Conservation (phyloP, 2,329 filamentous ascomycete species). For the Diaporthe helianthi region DNA sequence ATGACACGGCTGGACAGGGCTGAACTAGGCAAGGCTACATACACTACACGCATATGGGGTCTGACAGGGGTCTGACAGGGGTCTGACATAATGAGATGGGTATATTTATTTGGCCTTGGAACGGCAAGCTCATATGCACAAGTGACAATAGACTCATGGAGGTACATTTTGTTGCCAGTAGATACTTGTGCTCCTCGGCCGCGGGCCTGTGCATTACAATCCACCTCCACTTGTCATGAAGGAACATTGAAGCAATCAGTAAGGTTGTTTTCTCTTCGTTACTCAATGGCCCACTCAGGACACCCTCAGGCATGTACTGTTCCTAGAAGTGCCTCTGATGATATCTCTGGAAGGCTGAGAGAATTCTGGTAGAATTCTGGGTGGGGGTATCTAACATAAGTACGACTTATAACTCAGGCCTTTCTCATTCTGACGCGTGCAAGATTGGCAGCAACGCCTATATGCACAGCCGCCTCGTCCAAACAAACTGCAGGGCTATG, state of each 20-base stretch:
- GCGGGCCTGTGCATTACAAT: no score
- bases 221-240: not conserved
- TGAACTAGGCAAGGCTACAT: not conserved
- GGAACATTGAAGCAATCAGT: no score
- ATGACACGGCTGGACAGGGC: not conserved
- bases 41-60: not conserved
- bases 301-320: not conserved
- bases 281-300: not conserved
- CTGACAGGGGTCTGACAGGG: no score
- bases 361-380: not conserved
- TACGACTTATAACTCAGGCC: not conserved
- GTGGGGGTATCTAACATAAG: slow-evolving; percentile 12
- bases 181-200: not conserved
- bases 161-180: not conserved
- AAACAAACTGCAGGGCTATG: not conserved
- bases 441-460: not conserved
- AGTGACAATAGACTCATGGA: not conserved
- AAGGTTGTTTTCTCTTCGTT: not conserved
- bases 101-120: not conserved
- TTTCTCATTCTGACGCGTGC: not conserved
- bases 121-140: not conserved
- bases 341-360: not conserved
- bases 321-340: no score
- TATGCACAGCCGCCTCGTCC: no score
- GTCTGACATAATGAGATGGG: not conserved